A percentile compares a stretch with the other conserved stretches of the same genome.
phyloP scores from a whole-genome alignment of 2,329 filamentous ascomycete genomes.

The Colletotrichum agaves region DNA sequence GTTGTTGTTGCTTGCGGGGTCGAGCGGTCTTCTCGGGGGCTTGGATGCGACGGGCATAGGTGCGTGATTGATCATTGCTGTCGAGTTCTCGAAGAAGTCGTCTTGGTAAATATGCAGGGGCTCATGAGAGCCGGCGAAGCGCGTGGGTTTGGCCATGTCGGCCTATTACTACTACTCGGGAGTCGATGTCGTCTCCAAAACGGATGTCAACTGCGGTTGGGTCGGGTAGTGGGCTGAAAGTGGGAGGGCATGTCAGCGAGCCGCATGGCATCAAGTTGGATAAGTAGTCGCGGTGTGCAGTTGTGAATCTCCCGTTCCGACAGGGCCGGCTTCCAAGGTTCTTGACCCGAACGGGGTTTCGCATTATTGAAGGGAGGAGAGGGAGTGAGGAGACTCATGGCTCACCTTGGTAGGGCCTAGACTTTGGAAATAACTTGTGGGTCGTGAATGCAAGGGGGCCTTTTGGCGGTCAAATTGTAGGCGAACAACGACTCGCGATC shows the following conservation, averaged over 20 bases:
- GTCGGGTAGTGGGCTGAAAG: constrained; percentile 29
- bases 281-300: constrained; percentile 34
- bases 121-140: constrained; percentile 57
- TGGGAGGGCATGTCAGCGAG: constrained; percentile 33
- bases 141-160: constrained; percentile 65
- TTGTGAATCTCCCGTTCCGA: constrained; percentile 19
- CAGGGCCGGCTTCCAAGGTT: constrained; percentile 27
- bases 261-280: constrained; percentile 33
- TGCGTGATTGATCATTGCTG: constrained; percentile 65
- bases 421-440: constrained; percentile 39
- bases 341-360: constrained; percentile 21
- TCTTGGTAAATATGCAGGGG: constrained; percentile 65
- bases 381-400: constrained; percentile 36
- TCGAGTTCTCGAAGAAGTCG: constrained; percentile 56
- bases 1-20: constrained; percentile 70
- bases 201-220: constrained; percentile 13
- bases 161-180: constrained; percentile 46
- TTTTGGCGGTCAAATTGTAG: constrained; percentile 37
- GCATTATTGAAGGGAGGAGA: constrained; percentile 39
- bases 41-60: constrained; percentile 65
- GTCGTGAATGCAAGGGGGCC: constrained; percentile 39
- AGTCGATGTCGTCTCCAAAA: constrained; percentile 20
- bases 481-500: constrained; percentile 16
- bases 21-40: constrained; percentile 59
- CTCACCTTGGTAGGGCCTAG: constrained; percentile 39